Evolutionary conservation across 2,329 filamentous ascomycete species (phyloP).

Genomic region (Aspergillus pseudoglaucus): DNA sequence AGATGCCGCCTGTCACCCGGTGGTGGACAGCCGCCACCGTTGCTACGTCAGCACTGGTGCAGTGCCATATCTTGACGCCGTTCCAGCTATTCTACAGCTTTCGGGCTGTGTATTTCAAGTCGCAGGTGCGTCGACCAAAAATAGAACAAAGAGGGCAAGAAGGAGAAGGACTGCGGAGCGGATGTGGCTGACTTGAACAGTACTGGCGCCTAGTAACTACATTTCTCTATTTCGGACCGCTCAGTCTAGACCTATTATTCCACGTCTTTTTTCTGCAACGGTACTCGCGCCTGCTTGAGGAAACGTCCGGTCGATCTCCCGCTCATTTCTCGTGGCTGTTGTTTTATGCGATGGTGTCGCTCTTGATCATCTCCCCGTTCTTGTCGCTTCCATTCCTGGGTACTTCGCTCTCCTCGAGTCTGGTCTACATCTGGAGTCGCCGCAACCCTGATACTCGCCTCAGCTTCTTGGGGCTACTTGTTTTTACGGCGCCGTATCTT

Average conservation of each 20-base stretch:
- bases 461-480: conserved; percentile 79
- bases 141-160: background rate
- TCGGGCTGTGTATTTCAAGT: conserved; percentile 81
- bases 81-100: conserved; percentile 98
- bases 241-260: conserved; percentile 90
- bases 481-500: conserved; percentile 89
- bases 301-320: conserved; percentile 83
- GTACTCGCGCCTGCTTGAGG: conserved; percentile 90
- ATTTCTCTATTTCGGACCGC: conserved; percentile 94
- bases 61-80: conserved; percentile 85
- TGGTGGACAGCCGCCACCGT: conserved; percentile 97
- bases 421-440: conserved; percentile 97
- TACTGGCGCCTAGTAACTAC: conserved; percentile 96
- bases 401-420: conserved; percentile 82
- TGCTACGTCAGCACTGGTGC: conserved; percentile 78
- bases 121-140: conserved; percentile 63
- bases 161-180: conserved; percentile 2
- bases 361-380: conserved; percentile 76
- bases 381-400: conserved; percentile 91
- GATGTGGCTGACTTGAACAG: conserved; percentile 41
- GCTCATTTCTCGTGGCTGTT: conserved; percentile 95
- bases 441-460: conserved; percentile 87
- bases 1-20: conserved; percentile 92
- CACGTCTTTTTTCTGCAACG: conserved; percentile 98
- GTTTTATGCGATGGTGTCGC: conserved; percentile 71